Base-by-base conservation (phyloP, 2,329 filamentous ascomycete genomes). In the Dothideomycetes sp. region DNA sequence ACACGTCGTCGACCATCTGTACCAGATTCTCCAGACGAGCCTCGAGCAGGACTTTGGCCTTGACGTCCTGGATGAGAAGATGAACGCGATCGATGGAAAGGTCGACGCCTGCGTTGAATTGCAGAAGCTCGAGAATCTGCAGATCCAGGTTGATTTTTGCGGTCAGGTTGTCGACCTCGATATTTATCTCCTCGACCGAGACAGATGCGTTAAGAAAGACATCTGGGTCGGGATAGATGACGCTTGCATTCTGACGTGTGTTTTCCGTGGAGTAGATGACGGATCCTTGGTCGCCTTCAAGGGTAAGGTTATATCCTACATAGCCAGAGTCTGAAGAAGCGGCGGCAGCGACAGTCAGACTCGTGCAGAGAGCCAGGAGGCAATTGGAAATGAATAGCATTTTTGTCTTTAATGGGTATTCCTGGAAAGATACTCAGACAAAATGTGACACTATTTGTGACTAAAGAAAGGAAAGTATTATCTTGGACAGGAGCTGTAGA, bases 41-140 rank as follows among this genome's bases (percentile, higher is more conserved):
- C 51, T 78, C 74, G 3, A 79, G 69, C 41, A 71, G 62, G 19
- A 78, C 73, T 52, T 70, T 71, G 20, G 74, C 75, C 20, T 62
- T 69, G 42, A 78, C 68, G 46, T 78, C 73, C 52, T 76, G 66
- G 51, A 78, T 78, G 12, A 61, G 61, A 9, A 78, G 63, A 29
- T 63, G 57, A 31, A 80, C 74, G 34, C 69, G 64, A 50, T 76
- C 69, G 59, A 79, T 73, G 36, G 65, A 70, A 3, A 72, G 64
- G 52, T 75, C 71, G 25, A 80, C 74, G 32, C 75, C 76, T 2
- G 76, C 76, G 49, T 70, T 76, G 64, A 79, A 77, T 43, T 69
- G 61, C 31, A 79, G 67, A 31, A 79, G 63, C 46, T 69, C 66
- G 28, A 78, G 63, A 8, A 78, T 73, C 53, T 76, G 69, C 4